phyloP scores from a whole-genome alignment of 225 moss, liverwort and hornwort species.

The Bryum argenteum region DNA sequence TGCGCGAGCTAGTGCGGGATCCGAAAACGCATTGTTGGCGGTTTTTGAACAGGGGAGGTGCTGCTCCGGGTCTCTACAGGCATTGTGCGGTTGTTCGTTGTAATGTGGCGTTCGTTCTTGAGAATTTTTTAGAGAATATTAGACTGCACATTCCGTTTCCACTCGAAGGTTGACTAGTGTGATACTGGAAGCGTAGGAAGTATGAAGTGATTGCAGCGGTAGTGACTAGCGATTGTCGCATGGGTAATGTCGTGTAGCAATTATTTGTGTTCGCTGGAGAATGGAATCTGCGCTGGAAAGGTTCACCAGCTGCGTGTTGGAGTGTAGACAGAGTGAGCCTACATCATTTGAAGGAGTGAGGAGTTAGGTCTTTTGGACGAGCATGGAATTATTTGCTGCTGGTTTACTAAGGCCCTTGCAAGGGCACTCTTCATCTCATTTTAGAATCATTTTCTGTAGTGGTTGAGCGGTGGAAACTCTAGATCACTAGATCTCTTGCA shows the following conservation, averaged over 20 bases:
- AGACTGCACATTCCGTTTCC: neutral
- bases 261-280: conserved; percentile 25
- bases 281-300: conserved; percentile 4
- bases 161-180: conserved; percentile 2
- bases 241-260: conserved; percentile 8
- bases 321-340: conserved; percentile 7
- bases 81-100: conserved; percentile 2
- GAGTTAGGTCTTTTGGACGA: conserved; percentile 11
- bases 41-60: conserved; percentile 15
- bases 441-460: conserved; percentile 20
- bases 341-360: conserved; percentile 5
- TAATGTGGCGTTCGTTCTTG: conserved; percentile 23
- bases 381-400: conserved; percentile 18
- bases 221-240: conserved; percentile 9
- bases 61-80: neutral
- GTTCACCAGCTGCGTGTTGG: conserved; percentile 22
- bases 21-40: conserved; percentile 15
- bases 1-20: conserved; percentile 30
- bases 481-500: conserved; percentile 22
- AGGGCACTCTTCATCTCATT: conserved; percentile 8
- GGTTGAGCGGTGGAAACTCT: conserved; percentile 17
- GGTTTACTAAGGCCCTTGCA: conserved; percentile 18
- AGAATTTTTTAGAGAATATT: conserved; percentile 29
- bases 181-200: conserved; percentile 19
- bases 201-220: conserved; percentile 3